These are phyloP conservation scores for Pholiota conissans DNA, from an alignment of 768 basidiomycete species.

Conservation along the genomic window DNA sequence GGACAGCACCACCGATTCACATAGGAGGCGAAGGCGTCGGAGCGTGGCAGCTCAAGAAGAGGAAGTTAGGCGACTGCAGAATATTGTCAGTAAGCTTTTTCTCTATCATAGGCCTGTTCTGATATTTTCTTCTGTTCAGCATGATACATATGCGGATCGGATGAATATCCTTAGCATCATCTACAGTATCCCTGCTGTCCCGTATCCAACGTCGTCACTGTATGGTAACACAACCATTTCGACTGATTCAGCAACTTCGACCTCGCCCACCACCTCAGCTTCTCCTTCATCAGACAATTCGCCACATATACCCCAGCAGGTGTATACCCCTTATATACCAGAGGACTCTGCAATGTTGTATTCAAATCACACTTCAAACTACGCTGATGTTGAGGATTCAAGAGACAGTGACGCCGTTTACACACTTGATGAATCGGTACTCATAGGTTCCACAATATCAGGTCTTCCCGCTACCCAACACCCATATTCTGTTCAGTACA, in stretches of 20 bases:
- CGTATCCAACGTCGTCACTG: constrained; percentile 58
- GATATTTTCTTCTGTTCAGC: constrained; percentile 43
- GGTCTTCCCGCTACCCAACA: constrained; percentile 38
- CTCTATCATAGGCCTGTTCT: background rate
- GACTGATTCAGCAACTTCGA: constrained; percentile 49
- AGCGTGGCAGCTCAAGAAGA: constrained; percentile 91
- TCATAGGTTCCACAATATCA: constrained; percentile 26
- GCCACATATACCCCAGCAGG: constrained; percentile 35
- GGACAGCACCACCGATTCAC: constrained; percentile 70
- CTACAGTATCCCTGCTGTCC: constrained; percentile 80
- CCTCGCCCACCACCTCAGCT: constrained; percentile 45
- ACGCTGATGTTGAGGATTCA: constrained; percentile 25
- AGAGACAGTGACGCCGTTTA: constrained; percentile 40
- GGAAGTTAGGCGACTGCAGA: constrained; percentile 82
- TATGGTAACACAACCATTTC: constrained; percentile 34
- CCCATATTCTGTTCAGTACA: constrained; percentile 55
- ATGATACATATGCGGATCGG: constrained; percentile 93
- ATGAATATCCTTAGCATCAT: constrained; percentile 92
- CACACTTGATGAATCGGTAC: constrained; percentile 35
- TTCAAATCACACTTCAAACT: constrained; percentile 20
- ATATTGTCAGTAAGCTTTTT: constrained; percentile 63
- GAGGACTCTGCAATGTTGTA: constrained; percentile 29
- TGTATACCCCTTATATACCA: constrained; percentile 36
- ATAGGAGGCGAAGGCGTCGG: constrained; percentile 60
- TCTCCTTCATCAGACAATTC: constrained; percentile 53